Evolutionary conservation across 306 rosid species (phyloP).

Genomic region (Vigna mungo): DNA sequence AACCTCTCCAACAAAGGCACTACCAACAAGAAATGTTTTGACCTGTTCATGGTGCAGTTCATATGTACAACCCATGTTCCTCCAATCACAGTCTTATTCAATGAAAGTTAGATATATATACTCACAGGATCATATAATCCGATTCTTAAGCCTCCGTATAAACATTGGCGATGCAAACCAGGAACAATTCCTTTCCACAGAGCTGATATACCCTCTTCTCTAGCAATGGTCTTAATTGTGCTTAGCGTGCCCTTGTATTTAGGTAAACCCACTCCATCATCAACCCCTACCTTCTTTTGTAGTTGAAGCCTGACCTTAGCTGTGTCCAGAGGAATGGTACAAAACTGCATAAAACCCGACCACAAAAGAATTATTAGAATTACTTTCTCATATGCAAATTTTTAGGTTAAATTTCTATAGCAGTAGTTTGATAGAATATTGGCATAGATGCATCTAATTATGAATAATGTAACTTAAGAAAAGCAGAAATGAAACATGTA

Average conservation of each 20-base stretch:
- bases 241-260: slow-evolving; percentile 82
- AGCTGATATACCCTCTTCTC: slow-evolving; percentile 90
- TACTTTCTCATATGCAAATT: neutral
- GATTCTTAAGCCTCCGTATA: slow-evolving; percentile 97
- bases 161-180: slow-evolving; percentile 92
- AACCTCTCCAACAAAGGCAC: slow-evolving; percentile 82
- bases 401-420: neutral
- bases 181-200: slow-evolving; percentile 96
- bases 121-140: slow-evolving; percentile 98
- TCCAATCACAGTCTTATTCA: slow-evolving; percentile 46
- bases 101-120: slow-evolving; percentile 44
- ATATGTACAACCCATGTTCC: slow-evolving; percentile 52
- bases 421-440: neutral
- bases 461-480: neutral
- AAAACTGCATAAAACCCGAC: slow-evolving; percentile 61
- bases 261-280: slow-evolving; percentile 59
- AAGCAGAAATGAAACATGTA: neutral
- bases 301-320: slow-evolving; percentile 99
- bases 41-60: slow-evolving; percentile 74
- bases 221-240: slow-evolving; percentile 79
- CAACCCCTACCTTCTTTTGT: slow-evolving; percentile 65
- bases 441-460: neutral
- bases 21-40: slow-evolving; percentile 82
- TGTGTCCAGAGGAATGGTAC: slow-evolving; percentile 92
- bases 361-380: slow-evolving; percentile 39